These are phyloP conservation scores for Rhizophagus sp. DNA, from an alignment of 192 early-diverging fungal genomes.

Conservation along the genomic window DNA sequence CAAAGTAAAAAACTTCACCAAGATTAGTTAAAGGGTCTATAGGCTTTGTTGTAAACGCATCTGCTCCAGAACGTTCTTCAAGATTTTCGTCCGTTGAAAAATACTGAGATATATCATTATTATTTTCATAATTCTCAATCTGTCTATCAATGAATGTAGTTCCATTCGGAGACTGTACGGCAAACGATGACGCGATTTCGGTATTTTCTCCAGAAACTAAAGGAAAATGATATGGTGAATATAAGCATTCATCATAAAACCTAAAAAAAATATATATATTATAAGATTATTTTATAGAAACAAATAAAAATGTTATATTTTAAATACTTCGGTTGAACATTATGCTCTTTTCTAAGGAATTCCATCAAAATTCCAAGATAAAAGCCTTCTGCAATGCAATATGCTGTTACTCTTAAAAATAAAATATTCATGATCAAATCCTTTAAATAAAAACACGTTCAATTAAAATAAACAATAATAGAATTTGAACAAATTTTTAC, in stretches of 20 bases:
- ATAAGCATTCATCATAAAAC: conserved; percentile 56
- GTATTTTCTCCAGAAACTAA: conserved; percentile 42
- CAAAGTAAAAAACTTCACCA: conserved; percentile 59
- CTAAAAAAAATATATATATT: conserved; percentile 13
- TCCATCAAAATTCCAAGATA: conserved; percentile 43
- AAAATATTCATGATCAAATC: not conserved
- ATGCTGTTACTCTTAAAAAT: conserved; percentile 64
- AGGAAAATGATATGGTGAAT: conserved; percentile 59
- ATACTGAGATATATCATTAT: conserved; percentile 31
- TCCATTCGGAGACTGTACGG: conserved; percentile 49
- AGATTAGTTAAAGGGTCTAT: conserved; percentile 43
- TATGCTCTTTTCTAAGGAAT: conserved; percentile 50
- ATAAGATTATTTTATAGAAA: not conserved
- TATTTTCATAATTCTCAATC: conserved; percentile 47
- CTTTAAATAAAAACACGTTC: not conserved
- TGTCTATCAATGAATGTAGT: conserved; percentile 52
- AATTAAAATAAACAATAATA: not conserved
- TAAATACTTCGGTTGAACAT: conserved; percentile 44
- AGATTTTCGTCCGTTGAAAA: conserved; percentile 29
- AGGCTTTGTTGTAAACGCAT: not conserved
- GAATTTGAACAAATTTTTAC: conserved; percentile 26
- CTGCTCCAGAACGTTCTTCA: not conserved
- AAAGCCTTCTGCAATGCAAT: conserved; percentile 73
- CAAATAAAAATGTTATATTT: not conserved
- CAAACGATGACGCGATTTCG: conserved; percentile 35